phyloP scores from a whole-genome alignment of 208 protist species.

The Wallacemonas sp. region DNA sequence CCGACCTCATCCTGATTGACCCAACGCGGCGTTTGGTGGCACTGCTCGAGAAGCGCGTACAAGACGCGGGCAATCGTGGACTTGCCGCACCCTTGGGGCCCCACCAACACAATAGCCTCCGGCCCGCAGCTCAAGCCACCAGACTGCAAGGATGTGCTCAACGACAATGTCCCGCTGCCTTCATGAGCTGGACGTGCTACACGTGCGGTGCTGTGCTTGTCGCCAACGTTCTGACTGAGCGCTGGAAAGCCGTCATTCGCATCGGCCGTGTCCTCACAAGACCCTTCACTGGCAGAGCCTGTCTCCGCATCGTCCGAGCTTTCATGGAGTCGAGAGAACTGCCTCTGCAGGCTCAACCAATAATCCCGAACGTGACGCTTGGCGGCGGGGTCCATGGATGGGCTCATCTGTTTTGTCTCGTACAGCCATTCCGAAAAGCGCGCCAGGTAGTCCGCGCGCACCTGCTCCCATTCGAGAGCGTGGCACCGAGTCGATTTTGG shows the following conservation, averaged over 20 bases:
- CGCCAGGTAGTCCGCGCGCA: constrained; percentile 51
- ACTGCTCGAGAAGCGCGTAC: constrained; percentile 55
- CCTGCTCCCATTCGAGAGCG: constrained; percentile 53
- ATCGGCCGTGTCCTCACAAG: no score
- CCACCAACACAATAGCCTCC: constrained; percentile 62
- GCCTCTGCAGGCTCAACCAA: constrained; percentile 68
- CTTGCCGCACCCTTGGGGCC: constrained; percentile 85
- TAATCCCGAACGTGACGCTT: constrained; percentile 48
- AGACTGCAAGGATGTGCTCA: neutral
- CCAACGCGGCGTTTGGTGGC: constrained; percentile 56
- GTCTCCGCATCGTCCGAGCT: constrained; percentile 2
- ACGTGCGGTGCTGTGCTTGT: neutral
- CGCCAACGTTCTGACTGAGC: neutral
- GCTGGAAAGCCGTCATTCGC: constrained; percentile 1
- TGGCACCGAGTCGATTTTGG: constrained; percentile 38
- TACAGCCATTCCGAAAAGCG: constrained; percentile 73
- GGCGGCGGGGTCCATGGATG: constrained; percentile 33
- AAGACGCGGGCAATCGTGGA: constrained; percentile 73
- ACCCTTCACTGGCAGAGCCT: no score
- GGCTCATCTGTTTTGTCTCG: constrained; percentile 51
- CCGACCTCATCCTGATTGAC: constrained; percentile 86
- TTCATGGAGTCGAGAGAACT: constrained; percentile 20
- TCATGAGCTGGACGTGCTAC: no score
- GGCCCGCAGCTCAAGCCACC: constrained; percentile 2
- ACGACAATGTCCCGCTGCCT: no score